A percentile compares a stretch with the other conserved stretches of the same genome.
Evolutionary conservation across 805 yeast species (phyloP).

Genomic region (Candida wancherniae): DNA sequence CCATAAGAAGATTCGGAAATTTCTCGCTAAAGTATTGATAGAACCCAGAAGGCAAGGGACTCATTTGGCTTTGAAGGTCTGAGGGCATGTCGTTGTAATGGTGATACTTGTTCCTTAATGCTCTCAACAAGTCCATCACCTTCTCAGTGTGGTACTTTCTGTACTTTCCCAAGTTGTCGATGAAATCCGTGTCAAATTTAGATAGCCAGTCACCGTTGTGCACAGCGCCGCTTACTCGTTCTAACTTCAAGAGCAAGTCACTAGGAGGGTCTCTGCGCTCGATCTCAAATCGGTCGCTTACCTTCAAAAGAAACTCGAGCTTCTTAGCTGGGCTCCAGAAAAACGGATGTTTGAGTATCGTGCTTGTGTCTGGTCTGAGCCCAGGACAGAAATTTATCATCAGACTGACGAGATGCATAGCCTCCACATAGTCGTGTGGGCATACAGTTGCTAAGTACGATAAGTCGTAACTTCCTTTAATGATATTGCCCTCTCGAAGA

Average conservation of each 20-base stretch:
- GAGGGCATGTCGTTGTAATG: conserved; percentile 88
- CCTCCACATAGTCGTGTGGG: conserved; percentile 51
- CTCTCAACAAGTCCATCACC: conserved; percentile 81
- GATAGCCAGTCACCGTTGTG: conserved; percentile 71
- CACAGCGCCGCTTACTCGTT: conserved; percentile 32
- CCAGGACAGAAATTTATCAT: conserved; percentile 72
- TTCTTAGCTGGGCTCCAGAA: conserved; percentile 78
- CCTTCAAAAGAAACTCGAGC: conserved; percentile 77
- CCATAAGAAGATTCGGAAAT: conserved; percentile 79
- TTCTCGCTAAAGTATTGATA: conserved; percentile 66
- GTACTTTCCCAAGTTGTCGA: conserved; percentile 84
- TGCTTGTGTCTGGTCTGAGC: conserved; percentile 63
- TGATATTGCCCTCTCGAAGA: conserved; percentile 82
- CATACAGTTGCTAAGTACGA: conserved; percentile 40
- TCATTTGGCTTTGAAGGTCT: conserved; percentile 58
- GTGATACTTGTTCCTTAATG: conserved; percentile 88
- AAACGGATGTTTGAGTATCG: conserved; percentile 75
- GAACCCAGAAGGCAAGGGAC: conserved; percentile 81
- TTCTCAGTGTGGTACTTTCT: conserved; percentile 78
- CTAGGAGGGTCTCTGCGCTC: conserved; percentile 80
- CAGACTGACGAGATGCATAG: conserved; percentile 60
- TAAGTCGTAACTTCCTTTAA: conserved; percentile 56
- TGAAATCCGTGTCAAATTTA: conserved; percentile 64
- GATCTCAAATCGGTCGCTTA: conserved; percentile 86
- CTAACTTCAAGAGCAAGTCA: conserved; percentile 50